A percentile compares a stretch with the other conserved stretches of the same genome.
These are phyloP conservation scores for Candida caryicola DNA, from an alignment of 805 yeast genomes.

Conservation along the genomic window DNA sequence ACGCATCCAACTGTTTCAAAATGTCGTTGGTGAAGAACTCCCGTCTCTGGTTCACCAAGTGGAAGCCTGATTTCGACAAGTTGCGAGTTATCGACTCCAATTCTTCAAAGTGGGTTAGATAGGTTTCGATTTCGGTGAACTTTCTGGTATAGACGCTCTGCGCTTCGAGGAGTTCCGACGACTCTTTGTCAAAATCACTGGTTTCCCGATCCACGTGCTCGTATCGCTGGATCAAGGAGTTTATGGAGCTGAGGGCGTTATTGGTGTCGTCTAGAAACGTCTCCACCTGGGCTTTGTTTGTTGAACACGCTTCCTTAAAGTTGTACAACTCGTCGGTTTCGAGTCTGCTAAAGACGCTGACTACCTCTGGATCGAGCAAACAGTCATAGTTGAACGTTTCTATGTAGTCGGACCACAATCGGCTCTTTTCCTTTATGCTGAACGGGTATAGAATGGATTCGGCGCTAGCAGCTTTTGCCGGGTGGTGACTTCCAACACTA, in stretches of 20 bases:
- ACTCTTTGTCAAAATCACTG: conserved; percentile 55
- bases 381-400: conserved; percentile 42
- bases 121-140: conserved; percentile 43
- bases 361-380: conserved; percentile 39
- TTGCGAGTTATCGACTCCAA: conserved; percentile 67
- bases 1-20: conserved; percentile 59
- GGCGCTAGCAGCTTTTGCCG: conserved; percentile 6
- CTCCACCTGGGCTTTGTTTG: conserved; percentile 19
- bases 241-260: conserved; percentile 43
- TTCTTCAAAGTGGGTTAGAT: conserved; percentile 62
- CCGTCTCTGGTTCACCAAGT: conserved; percentile 52
- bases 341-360: conserved; percentile 36
- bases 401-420: conserved; percentile 30
- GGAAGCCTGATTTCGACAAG: conserved; percentile 66
- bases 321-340: conserved; percentile 30
- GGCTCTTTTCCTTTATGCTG: conserved; percentile 32
- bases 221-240: conserved; percentile 49
- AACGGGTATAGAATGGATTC: conserved; percentile 33
- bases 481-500: background rate
- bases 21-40: conserved; percentile 42
- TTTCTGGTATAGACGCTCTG: conserved; percentile 43
- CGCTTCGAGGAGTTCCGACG: conserved; percentile 48
- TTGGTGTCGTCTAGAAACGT: conserved; percentile 46
- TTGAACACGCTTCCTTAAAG: conserved; percentile 34
- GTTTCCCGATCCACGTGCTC: conserved; percentile 62